Base-by-base conservation (phyloP, 305 asterid species). In the Plantago lanceolata region DNA sequence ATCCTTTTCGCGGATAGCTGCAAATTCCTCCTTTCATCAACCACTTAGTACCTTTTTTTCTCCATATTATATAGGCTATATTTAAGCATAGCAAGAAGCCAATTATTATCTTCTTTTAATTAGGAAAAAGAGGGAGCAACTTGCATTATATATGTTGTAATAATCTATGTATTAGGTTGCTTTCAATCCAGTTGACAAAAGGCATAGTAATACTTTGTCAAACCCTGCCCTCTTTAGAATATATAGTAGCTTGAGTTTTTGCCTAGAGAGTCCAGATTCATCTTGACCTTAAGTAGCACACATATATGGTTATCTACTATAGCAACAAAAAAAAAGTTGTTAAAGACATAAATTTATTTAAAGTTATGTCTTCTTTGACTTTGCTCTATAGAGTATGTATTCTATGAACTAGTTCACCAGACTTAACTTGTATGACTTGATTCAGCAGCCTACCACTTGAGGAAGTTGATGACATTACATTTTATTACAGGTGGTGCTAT, bases 401-500 rank as follows among this genome's bases (percentile, higher is more conserved):
- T 65, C 35, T 56, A 43, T 61, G 33, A 18, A 44, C 28, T 24
- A 24, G 15, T 59, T 65, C 33, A 18, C 61, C 53, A 19, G 13
- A 24, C 26, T 31, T 21, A 14, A 16, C 61, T 33, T 64, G 55
- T 71, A 72, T 67, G 66, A 66, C 63, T 48, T 67, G 28, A 52
- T 52, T 52, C 2, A 26, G 16, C 2, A 26, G 16, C 15, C 12
- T 40, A 12, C 47, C 47, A 8, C 47, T 40, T 8, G 47, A 40
- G 3, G 14, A 15, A 29, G 0, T 29, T 56, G 14, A 8, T 56
- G 5, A 19, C 31, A 59, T 43, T 35, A n/a, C 54, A 1, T 19
- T 8, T 61, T 16, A 6, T 40, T 70, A 50, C 69, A 93, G 99
- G 89, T 48, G 99, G 85, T 20, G 92, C 87, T 33, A 82, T 88